These are phyloP conservation scores for Metarhizium rileyi DNA, from an alignment of 2,329 filamentous ascomycete species.

Conservation along the genomic window DNA sequence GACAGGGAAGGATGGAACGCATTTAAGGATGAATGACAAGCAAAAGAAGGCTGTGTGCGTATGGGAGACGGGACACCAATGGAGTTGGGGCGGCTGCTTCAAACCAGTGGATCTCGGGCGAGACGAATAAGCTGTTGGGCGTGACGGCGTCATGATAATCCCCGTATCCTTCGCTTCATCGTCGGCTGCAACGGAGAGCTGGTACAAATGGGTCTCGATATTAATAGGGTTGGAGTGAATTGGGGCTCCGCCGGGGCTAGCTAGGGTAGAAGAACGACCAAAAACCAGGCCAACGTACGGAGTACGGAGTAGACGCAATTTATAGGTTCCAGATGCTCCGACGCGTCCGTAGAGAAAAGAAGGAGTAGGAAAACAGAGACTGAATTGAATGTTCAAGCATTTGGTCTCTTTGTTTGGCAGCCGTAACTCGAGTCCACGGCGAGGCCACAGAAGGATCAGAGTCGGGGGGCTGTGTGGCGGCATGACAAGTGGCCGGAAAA, in stretches of 20 bases:
- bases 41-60: neutral
- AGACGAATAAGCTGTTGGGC: neutral
- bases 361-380: too few species aligned
- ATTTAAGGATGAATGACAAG: neutral
- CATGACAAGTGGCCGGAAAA: too few species aligned
- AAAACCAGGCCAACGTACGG: neutral
- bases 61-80: neutral
- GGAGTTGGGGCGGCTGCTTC: neutral
- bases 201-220: neutral
- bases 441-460: too few species aligned
- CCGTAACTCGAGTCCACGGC: too few species aligned
- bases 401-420: too few species aligned
- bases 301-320: neutral
- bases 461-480: too few species aligned
- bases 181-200: neutral
- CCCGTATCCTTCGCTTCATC: neutral
- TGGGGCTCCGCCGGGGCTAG: neutral
- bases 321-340: neutral
- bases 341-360: too few species aligned
- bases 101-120: neutral
- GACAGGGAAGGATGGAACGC: neutral
- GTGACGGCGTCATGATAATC: neutral
- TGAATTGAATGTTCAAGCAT: too few species aligned
- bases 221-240: neutral
- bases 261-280: neutral